Base-by-base conservation (phyloP, 768 basidiomycete genomes). In the Boletus sp. region DNA sequence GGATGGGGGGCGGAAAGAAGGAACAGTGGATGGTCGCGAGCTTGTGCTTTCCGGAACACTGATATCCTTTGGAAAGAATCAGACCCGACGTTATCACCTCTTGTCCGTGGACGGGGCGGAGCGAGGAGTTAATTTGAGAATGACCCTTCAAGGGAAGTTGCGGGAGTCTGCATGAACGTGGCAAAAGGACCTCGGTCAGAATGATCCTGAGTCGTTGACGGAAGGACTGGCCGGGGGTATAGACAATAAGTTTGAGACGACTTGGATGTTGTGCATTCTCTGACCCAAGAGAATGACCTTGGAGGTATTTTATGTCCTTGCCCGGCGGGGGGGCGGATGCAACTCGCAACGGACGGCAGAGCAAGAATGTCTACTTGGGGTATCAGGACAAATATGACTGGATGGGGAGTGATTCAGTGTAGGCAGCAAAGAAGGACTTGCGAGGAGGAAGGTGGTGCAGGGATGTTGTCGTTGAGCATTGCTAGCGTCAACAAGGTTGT, bases 31-130 rank as follows among this genome's bases (percentile, higher is more conserved):
- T 76, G 69, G 59, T 83, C 76, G 39, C 87, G 74, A 5, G 87
- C 84, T 52, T 88, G 86, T 19, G 81, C 87, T 73, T 90, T 88
- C 50, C 86, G 81, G 65, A 91, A 91, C 3, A 88, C 88, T 3
- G 87, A 87, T 25, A 91, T 90, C 50, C 87, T 80, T 57, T 88
- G 87, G 2, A 84, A 83, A 6, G 82, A 75, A 38, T 88, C 85
- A 4, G 85, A 85, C 17, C 79, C 78, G 55, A 76, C 61, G 67
- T 85, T 86, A 41, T 75, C 72, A 19, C 77, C 81, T 60, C 88
- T 79, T 15, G 83, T 79, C 2, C 85, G 79, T 19, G 79, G 65
- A 5, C 64, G 64, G 7, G 66, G 73, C 13, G 75, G 70, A 5
- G 81, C 75, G 1, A 73, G 69, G n/a, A 65, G 55, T 1, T 52